Percentiles rank a stretch among this genome's conserved stretches.
These are phyloP conservation scores for Tremella fuciformis DNA, from an alignment of 768 basidiomycete species.

Conservation along the genomic window DNA sequence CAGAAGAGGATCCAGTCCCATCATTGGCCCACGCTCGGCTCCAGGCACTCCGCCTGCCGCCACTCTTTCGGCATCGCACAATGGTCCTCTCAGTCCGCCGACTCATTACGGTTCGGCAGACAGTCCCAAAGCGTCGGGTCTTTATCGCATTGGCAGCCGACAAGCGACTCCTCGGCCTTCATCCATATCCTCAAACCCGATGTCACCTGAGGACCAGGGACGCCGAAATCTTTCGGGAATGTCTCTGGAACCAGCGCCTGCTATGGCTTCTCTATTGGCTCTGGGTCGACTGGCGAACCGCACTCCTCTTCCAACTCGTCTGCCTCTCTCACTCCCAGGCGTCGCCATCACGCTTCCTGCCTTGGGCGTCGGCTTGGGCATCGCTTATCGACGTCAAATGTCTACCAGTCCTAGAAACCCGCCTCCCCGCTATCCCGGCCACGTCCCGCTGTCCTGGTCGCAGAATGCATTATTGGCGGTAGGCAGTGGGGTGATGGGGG, in stretches of 20 bases:
- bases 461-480: conserved; percentile 81
- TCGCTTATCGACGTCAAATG: background rate
- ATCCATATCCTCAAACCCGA: background rate
- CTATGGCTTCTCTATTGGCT: background rate
- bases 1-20: conserved; percentile 4
- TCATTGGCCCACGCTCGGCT: conserved; percentile 3
- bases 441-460: conserved; percentile 70
- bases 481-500: conserved; percentile 73
- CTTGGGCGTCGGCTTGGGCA: background rate
- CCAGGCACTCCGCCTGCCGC: background rate
- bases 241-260: background rate
- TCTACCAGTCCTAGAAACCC: background rate
- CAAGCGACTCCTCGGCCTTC: background rate
- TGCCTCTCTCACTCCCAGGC: too few species aligned
- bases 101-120: background rate
- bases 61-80: conserved; percentile 1
- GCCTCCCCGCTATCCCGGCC: conserved; percentile 38
- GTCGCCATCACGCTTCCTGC: background rate
- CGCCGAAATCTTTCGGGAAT: conserved; percentile 1
- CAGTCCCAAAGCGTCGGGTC: background rate
- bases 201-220: background rate
- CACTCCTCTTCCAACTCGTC: conserved; percentile 5
- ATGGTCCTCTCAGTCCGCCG: conserved; percentile 14
- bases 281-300: background rate
- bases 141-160: conserved; percentile 13